Evolutionary conservation across 495 filamentous ascomycete genomes (phyloP).

Genomic region (Penicillium bialowiezense): DNA sequence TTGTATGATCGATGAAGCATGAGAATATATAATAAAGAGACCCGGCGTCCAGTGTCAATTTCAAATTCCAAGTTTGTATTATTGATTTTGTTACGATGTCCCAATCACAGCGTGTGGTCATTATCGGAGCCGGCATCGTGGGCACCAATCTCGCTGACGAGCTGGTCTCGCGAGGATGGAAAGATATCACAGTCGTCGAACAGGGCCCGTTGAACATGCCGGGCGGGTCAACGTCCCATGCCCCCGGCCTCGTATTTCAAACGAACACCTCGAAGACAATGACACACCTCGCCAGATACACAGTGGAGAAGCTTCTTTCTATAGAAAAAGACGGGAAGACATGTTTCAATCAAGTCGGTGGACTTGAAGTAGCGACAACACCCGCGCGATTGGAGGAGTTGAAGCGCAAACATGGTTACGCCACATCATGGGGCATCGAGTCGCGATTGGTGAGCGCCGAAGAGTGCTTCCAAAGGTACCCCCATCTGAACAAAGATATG

Average conservation of each 20-base stretch:
- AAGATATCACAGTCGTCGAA: slow-evolving; percentile 51
- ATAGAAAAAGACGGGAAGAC: slow-evolving; percentile 36
- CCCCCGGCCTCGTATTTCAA: slow-evolving; percentile 52
- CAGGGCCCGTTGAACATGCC: slow-evolving; percentile 51
- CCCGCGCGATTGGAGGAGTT: slow-evolving; percentile 46
- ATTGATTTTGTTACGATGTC: slow-evolving; percentile 14
- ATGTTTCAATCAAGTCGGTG: slow-evolving; percentile 52
- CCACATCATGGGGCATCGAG: slow-evolving; percentile 47
- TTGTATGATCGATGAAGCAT: slow-evolving; percentile 1
- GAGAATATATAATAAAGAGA: background rate
- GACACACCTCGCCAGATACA: slow-evolving; percentile 48
- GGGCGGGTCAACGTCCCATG: slow-evolving; percentile 52
- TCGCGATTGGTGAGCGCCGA: slow-evolving; percentile 38
- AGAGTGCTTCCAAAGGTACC: slow-evolving; percentile 43
- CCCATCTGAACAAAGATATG: slow-evolving; percentile 40
- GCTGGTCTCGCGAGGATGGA: slow-evolving; percentile 49
- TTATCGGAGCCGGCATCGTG: slow-evolving; percentile 54
- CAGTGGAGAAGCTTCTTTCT: slow-evolving; percentile 44
- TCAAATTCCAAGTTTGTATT: background rate
- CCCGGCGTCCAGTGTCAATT: no score
- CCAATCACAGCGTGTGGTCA: slow-evolving; percentile 37
- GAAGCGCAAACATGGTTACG: slow-evolving; percentile 51
- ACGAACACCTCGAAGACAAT: slow-evolving; percentile 49
- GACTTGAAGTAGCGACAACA: slow-evolving; percentile 50
- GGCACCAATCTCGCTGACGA: slow-evolving; percentile 53